Percentiles rank a stretch among this genome's conserved stretches.
Evolutionary conservation across 768 basidiomycete species (phyloP).

Genomic region (Fomitopsis serialis): DNA sequence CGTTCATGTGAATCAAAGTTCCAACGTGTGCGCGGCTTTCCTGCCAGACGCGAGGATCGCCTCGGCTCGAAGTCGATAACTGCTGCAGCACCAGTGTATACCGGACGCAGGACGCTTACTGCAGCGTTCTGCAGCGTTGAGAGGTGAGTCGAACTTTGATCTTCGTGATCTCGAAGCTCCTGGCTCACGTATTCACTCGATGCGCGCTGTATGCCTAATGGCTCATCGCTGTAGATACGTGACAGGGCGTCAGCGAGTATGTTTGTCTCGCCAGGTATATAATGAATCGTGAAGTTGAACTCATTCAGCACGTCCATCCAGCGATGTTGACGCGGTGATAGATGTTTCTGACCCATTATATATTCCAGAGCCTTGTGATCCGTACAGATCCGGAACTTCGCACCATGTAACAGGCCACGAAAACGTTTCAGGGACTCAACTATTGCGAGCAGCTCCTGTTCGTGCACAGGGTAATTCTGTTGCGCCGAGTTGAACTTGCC

Average conservation of each 20-base stretch:
- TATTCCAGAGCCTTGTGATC: constrained; percentile 24
- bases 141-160: no score
- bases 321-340: constrained; percentile 20
- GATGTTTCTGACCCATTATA: constrained; percentile 17
- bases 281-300: constrained; percentile 25
- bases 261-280: constrained; percentile 26
- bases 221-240: constrained; percentile 17
- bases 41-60: no score
- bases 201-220: constrained; percentile 16
- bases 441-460: constrained; percentile 30
- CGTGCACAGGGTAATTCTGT: constrained; percentile 33
- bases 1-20: no score
- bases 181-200: constrained; percentile 17
- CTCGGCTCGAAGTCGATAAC: no score
- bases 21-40: no score
- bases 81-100: no score
- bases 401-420: constrained; percentile 20
- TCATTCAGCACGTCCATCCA: constrained; percentile 25
- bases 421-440: constrained; percentile 33
- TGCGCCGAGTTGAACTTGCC: constrained; percentile 22
- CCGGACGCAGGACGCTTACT: no score
- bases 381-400: constrained; percentile 17
- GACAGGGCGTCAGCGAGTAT: constrained; percentile 22
- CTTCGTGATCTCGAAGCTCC: no score
- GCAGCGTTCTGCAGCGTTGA: no score